phyloP scores from a whole-genome alignment of 2,329 filamentous ascomycete species.

The Botrytis aclada region DNA sequence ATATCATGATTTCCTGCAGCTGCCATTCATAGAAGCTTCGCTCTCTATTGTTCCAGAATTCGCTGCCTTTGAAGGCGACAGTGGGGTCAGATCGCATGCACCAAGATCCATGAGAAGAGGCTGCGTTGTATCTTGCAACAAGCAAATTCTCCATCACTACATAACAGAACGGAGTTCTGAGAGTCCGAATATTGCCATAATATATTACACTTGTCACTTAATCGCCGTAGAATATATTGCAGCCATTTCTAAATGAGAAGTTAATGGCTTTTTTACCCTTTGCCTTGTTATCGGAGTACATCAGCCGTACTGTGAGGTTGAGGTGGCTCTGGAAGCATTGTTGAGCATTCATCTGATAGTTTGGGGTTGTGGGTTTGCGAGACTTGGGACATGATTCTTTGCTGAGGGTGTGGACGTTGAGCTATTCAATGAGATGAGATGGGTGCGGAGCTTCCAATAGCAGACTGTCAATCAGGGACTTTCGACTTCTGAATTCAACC shows the following conservation, averaged over 20 bases:
- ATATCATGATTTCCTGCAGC: not conserved
- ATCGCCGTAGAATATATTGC: not conserved
- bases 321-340: not conserved
- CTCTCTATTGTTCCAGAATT: not conserved
- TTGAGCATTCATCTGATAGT: not conserved
- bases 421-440: not conserved
- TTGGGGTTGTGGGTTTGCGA: not conserved
- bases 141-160: not conserved
- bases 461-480: not conserved
- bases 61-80: not conserved
- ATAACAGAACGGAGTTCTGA: not conserved
- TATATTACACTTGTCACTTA: not conserved
- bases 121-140: not conserved
- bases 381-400: not conserved
- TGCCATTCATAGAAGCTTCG: not conserved
- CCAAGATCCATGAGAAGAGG: not conserved
- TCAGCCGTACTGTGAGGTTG: not conserved
- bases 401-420: not conserved
- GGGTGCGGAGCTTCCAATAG: not conserved
- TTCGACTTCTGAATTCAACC: not conserved
- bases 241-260: not conserved
- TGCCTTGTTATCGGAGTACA: not conserved
- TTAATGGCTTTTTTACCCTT: not conserved
- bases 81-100: not conserved
- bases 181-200: not conserved